These are phyloP conservation scores for Athelia psychrophila DNA, from an alignment of 1,284 basidiomycete species.

Conservation along the genomic window DNA sequence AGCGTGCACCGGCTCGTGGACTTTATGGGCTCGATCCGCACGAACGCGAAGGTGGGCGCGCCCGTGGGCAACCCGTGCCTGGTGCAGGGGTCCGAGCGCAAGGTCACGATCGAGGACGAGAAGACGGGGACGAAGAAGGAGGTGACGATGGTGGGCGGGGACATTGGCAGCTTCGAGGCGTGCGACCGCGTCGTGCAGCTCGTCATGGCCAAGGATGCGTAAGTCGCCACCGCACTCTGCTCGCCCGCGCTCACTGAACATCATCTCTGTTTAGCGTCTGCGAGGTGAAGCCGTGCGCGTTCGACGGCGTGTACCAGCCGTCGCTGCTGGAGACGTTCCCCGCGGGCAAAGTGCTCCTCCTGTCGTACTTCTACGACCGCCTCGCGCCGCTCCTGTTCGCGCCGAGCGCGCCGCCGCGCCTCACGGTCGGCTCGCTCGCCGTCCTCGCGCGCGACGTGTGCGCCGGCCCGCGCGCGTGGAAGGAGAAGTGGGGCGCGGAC, in stretches of 20 bases:
- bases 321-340: conserved; percentile 90
- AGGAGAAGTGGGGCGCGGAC: conserved; percentile 49
- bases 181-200: conserved; percentile 87
- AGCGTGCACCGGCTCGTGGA: conserved; percentile 89
- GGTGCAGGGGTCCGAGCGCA: conserved; percentile 60
- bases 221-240: conserved; percentile 34
- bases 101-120: conserved; percentile 72
- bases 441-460: conserved; percentile 73
- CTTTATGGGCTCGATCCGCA: conserved; percentile 69
- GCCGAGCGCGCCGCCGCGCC: conserved; percentile 16
- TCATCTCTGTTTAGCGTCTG: conserved; percentile 59
- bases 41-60: conserved; percentile 4
- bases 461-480: conserved; percentile 63
- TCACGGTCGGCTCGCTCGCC: conserved; percentile 65
- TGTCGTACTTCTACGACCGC: conserved; percentile 98
- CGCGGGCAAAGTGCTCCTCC: conserved; percentile 73
- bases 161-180: conserved; percentile 81
- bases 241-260: conserved; percentile 5
- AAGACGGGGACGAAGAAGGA: conserved; percentile 43
- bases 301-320: conserved; percentile 97
- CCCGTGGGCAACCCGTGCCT: conserved; percentile 77
- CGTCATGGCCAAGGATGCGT: conserved; percentile 96
- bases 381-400: conserved; percentile 71
- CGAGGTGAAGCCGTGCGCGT: conserved; percentile 89
- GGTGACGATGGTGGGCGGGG: conserved; percentile 81